phyloP scores from a whole-genome alignment of 495 filamentous ascomycete species.

The Terfezia claveryi region DNA sequence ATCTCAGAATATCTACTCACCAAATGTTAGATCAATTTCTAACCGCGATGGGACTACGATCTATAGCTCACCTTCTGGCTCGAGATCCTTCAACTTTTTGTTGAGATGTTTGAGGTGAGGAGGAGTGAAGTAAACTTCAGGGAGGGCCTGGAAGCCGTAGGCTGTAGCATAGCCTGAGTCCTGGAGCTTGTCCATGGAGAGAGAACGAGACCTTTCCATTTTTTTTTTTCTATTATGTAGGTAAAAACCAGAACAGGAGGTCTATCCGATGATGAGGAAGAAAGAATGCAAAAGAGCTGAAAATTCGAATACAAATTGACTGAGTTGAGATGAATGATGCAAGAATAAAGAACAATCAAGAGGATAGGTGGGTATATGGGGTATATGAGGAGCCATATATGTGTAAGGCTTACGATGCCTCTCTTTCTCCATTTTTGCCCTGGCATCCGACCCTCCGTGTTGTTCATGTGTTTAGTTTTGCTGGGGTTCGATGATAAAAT shows the following conservation, averaged over 20 bases:
- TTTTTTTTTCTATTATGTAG: not conserved
- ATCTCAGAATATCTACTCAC: conserved; percentile 57
- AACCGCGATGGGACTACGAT: not conserved
- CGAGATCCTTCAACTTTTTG: conserved; percentile 59
- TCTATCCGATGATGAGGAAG: too few species aligned
- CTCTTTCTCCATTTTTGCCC: too few species aligned
- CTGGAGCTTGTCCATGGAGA: conserved; percentile 22
- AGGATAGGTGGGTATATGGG: too few species aligned
- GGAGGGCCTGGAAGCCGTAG: conserved; percentile 28
- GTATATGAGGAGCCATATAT: too few species aligned
- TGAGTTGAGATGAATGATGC: too few species aligned
- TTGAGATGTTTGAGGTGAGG: conserved; percentile 80
- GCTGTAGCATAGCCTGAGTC: conserved; percentile 76
- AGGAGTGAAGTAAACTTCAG: conserved; percentile 68
- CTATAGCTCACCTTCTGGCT: conserved; percentile 37
- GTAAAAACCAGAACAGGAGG: too few species aligned
- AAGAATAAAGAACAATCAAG: too few species aligned
- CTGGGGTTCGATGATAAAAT: not conserved
- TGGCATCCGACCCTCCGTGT: too few species aligned
- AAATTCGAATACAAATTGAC: too few species aligned
- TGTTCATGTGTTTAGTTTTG: not conserved
- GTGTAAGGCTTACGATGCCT: too few species aligned
- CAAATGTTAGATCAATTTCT: conserved; percentile 2
- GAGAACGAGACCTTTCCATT: conserved; percentile 3
- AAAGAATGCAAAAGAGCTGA: too few species aligned